Conservation (phyloP, 225 moss, liverwort and hornwort species). For the Antitrichia curtipendula region DNA sequence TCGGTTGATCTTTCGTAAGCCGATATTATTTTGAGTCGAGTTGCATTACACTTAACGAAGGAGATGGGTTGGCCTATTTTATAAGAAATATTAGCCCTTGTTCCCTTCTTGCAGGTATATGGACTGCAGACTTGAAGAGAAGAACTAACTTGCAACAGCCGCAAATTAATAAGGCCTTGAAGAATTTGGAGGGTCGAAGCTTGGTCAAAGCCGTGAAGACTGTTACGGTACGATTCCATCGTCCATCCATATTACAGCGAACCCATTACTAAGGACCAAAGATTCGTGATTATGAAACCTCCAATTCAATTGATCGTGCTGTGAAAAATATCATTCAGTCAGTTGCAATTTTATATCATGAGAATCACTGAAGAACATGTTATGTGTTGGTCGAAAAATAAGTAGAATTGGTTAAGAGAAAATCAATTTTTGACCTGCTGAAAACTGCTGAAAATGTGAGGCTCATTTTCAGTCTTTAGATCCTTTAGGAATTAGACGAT, state of each 20-base stretch:
- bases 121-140: conserved; percentile 83
- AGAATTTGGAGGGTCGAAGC: conserved; percentile 72
- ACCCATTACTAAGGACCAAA: neutral
- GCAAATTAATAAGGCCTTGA: conserved; percentile 88
- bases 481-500: too few relatives aligned
- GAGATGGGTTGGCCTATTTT: neutral
- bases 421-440: neutral
- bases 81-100: neutral
- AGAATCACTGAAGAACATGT: neutral
- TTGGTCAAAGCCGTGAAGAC: conserved; percentile 91
- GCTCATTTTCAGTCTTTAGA: neutral
- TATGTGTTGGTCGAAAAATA: neutral
- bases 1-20: neutral
- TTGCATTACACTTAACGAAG: neutral
- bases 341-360: neutral
- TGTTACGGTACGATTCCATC: conserved; percentile 39
- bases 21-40: neutral
- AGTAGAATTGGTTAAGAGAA: neutral
- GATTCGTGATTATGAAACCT: neutral
- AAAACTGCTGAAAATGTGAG: neutral
- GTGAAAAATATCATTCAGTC: neutral
- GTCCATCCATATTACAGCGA: neutral
- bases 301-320: neutral
- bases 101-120: conserved; percentile 52
- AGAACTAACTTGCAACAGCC: conserved; percentile 85